phyloP scores from a whole-genome alignment of 495 filamentous ascomycete species.

The Penicillium silybi region DNA sequence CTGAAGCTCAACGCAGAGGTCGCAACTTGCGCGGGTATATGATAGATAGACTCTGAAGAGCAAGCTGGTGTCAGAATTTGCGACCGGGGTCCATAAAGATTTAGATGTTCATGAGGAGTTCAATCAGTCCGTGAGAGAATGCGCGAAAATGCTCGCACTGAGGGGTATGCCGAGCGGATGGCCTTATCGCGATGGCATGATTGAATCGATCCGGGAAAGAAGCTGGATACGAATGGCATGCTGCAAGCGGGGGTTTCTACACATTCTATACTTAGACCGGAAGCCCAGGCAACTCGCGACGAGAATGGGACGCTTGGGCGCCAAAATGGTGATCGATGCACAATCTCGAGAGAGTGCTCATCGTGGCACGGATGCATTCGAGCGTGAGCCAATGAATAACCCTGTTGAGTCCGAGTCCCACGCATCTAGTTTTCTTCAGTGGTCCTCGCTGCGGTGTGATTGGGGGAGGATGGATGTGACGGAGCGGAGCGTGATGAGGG shows the following conservation, averaged over 20 bases:
- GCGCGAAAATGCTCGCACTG: not conserved
- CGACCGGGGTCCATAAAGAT: not conserved
- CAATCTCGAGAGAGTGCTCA: conserved; percentile 1
- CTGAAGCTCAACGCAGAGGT: not conserved
- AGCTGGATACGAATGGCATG: not conserved
- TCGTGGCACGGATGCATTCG: conserved; percentile 20
- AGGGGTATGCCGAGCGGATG: not conserved
- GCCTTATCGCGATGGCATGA: conserved; percentile 13
- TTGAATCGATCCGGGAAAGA: conserved; percentile 3
- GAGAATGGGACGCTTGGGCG: conserved; percentile 15
- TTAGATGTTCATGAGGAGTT: not conserved
- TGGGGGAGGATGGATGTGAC: conserved; percentile 22
- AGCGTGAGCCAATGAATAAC: conserved; percentile 16
- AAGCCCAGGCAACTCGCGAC: conserved; percentile 1
- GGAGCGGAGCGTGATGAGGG: conserved; percentile 18
- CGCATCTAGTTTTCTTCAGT: conserved; percentile 16
- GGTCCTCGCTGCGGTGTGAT: conserved; percentile 15
- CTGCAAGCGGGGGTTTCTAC: conserved; percentile 11
- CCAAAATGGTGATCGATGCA: conserved; percentile 15
- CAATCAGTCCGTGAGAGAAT: not conserved
- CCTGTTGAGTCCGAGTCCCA: not conserved
- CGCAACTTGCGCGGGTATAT: not conserved
- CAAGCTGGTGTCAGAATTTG: not conserved
- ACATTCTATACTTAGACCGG: conserved; percentile 26
- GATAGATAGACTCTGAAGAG: not conserved